Percentiles rank a stretch among this genome's conserved stretches.
These are phyloP conservation scores for Chionographis japonica DNA, from an alignment of 106 monocot species.

Conservation along the genomic window DNA sequence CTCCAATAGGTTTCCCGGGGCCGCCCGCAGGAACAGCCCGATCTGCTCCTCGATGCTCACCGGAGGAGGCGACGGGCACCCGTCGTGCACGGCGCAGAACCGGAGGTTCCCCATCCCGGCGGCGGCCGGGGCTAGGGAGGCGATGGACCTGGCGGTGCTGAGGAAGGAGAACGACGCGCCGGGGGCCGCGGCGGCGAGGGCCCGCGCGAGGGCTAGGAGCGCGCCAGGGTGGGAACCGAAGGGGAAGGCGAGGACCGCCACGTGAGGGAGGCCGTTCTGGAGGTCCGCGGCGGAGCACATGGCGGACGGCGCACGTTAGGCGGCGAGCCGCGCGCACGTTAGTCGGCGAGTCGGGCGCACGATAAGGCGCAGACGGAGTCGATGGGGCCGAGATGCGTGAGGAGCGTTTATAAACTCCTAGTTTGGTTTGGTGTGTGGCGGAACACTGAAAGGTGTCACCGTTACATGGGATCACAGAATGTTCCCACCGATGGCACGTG, in stretches of 20 bases:
- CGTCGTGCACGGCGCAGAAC: conserved; percentile 23
- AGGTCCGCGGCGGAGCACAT: neutral
- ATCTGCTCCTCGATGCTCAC: neutral
- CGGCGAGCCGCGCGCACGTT: no score
- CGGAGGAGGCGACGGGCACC: neutral
- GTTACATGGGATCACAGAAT: no score
- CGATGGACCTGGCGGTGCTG: conserved; percentile 13
- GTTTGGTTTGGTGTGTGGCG: no score
- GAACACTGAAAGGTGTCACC: no score
- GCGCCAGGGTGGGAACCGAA: conserved; percentile 38
- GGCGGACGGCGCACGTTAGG: no score
- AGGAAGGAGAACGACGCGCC: conserved; percentile 34
- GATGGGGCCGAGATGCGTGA: no score
- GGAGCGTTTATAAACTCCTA: no score
- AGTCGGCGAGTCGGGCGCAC: no score
- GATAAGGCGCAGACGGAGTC: no score
- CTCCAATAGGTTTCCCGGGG: conserved; percentile 10
- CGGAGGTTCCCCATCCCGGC: conserved; percentile 18
- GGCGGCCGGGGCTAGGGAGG: neutral
- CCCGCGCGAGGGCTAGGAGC: conserved; percentile 29
- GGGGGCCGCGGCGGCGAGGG: conserved; percentile 29
- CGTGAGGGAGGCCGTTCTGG: conserved; percentile 15
- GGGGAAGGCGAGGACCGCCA: conserved; percentile 46
- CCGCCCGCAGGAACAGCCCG: conserved; percentile 27
- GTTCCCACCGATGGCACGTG: no score